phyloP scores from a whole-genome alignment of 78 protist genomes.

The Dictyostelium citrinum region DNA sequence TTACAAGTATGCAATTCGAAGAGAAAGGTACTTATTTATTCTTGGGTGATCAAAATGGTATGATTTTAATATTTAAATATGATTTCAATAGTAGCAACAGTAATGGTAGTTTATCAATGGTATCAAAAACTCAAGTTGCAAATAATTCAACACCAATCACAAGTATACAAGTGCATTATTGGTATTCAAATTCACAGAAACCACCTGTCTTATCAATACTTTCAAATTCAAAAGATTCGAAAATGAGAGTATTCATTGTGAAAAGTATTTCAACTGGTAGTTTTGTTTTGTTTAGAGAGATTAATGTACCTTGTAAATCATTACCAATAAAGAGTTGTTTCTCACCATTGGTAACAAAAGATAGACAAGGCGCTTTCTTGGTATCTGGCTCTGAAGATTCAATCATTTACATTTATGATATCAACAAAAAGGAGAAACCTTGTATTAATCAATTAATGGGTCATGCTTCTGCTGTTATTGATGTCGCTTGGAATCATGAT shows the following conservation, averaged over 20 bases:
- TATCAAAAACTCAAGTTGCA: conserved; percentile 13
- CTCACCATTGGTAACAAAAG: not conserved
- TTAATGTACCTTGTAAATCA: not conserved
- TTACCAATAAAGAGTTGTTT: not conserved
- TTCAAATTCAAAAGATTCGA: conserved; percentile 21
- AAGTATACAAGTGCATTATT: not conserved
- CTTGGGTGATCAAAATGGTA: conserved; percentile 29
- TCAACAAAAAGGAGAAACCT: not conserved
- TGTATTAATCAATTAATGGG: conserved; percentile 56
- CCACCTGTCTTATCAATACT: not conserved
- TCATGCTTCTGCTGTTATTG: conserved; percentile 13
- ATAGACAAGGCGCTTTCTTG: conserved; percentile 24
- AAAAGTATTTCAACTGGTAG: conserved; percentile 23
- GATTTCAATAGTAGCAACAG: not conserved
- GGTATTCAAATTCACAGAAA: conserved; percentile 9
- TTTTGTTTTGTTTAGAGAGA: not conserved
- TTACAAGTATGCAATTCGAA: conserved; percentile 56
- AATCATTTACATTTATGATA: conserved; percentile 16
- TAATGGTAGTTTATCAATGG: not conserved
- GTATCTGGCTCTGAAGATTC: conserved; percentile 26
- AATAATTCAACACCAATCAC: not conserved
- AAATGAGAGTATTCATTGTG: conserved; percentile 33
- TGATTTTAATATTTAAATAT: conserved; percentile 1
- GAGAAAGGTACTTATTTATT: conserved; percentile 48
- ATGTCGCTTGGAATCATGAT: conserved; percentile 42